phyloP scores from a whole-genome alignment of 2,329 filamentous ascomycete species.

The Xylaria sp. region DNA sequence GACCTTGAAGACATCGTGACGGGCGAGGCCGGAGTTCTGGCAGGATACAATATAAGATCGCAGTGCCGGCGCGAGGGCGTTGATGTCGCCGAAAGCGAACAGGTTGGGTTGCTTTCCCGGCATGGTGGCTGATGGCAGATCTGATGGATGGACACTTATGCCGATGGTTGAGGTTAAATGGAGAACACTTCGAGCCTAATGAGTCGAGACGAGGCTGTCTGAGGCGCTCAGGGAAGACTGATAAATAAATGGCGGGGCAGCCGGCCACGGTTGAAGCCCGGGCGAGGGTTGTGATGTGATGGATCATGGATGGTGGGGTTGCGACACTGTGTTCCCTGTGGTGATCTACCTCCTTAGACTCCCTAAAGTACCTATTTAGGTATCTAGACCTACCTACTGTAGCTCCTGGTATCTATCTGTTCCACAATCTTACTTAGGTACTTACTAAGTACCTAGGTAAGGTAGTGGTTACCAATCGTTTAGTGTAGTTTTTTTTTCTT shows the following conservation, averaged over 20 bases:
- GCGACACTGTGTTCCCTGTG: neutral
- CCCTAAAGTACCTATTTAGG: neutral
- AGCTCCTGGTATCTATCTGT: too few relatives aligned
- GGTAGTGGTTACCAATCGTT: neutral
- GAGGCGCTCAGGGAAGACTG: constrained; percentile 1
- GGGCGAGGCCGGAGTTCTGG: constrained; percentile 78
- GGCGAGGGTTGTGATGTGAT: neutral
- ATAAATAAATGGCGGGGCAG: constrained; percentile 9
- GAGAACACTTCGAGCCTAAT: constrained; percentile 1
- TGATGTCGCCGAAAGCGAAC: constrained; percentile 76
- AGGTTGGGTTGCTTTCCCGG: constrained; percentile 69
- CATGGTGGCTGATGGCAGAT: constrained; percentile 45
- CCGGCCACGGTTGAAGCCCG: too few relatives aligned
- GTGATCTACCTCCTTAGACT: neutral
- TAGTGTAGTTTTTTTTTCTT: too few relatives aligned
- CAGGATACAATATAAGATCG: constrained; percentile 81
- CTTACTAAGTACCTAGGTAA: too few relatives aligned
- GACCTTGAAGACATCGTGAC: constrained; percentile 86
- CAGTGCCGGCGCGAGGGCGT: constrained; percentile 75
- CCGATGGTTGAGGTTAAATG: constrained; percentile 4
- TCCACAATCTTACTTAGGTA: too few relatives aligned
- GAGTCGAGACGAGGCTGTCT: constrained; percentile 2
- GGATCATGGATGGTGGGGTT: constrained; percentile 17
- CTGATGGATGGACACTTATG: neutral
- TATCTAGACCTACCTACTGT: too few relatives aligned